phyloP scores from a whole-genome alignment of 1,284 basidiomycete genomes.

The Xerocomus cyaneibrunnescens region DNA sequence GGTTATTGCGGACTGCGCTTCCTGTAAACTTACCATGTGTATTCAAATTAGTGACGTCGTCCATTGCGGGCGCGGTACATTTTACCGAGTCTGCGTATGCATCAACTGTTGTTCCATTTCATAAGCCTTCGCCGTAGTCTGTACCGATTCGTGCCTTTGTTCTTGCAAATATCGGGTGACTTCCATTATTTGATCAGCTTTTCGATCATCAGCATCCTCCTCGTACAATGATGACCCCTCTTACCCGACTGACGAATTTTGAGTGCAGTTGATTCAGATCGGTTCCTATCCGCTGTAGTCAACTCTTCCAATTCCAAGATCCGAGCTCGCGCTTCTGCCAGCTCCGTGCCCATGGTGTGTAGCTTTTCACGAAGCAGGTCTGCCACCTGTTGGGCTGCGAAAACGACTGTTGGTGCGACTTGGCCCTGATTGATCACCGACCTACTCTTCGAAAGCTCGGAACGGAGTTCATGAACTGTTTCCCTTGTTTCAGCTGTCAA shows the following conservation, averaged over 20 bases:
- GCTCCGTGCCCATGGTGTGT: slow-evolving; percentile 42
- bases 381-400: slow-evolving; percentile 50
- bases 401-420: slow-evolving; percentile 13
- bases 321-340: slow-evolving; percentile 43
- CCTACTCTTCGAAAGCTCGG: slow-evolving; percentile 35
- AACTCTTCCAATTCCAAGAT: slow-evolving; percentile 42
- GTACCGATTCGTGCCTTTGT: slow-evolving; percentile 32
- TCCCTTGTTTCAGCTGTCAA: slow-evolving; percentile 34
- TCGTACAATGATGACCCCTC: slow-evolving; percentile 5
- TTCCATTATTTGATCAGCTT: slow-evolving; percentile 29
- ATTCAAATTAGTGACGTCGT: slow-evolving; percentile 15
- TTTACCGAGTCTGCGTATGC: slow-evolving; percentile 25
- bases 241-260: slow-evolving; percentile 32
- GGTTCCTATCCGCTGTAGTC: slow-evolving; percentile 31
- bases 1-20: slow-evolving; percentile 25
- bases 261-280: slow-evolving; percentile 25
- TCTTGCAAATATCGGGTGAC: slow-evolving; percentile 26
- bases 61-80: not conserved
- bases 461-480: slow-evolving; percentile 41
- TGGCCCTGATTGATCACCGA: slow-evolving; percentile 33
- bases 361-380: slow-evolving; percentile 54
- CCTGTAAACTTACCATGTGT: slow-evolving; percentile 25
- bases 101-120: slow-evolving; percentile 33
- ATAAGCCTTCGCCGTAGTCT: slow-evolving; percentile 19
- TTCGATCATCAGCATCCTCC: slow-evolving; percentile 16